Conservation (phyloP, 257 asterid species). For the Solanum neorickii region DNA sequence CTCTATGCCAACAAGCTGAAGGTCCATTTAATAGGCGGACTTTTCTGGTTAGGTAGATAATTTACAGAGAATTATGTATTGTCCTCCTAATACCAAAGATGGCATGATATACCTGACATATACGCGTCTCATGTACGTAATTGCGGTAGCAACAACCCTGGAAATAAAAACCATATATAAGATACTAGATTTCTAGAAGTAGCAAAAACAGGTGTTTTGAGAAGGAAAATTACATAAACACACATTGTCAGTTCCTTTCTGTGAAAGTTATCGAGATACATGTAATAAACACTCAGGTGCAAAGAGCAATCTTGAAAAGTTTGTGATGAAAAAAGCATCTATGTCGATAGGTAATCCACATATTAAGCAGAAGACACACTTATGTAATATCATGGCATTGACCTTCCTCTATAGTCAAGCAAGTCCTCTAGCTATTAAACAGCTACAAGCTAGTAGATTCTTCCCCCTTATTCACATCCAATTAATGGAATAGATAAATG, state of each 20-base stretch:
- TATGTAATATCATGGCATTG: not conserved
- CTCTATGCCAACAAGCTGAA: not conserved
- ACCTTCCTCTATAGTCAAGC: not conserved
- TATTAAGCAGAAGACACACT: not conserved
- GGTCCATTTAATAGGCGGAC: not conserved
- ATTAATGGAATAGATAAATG: not conserved
- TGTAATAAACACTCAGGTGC: not conserved
- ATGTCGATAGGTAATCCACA: not conserved
- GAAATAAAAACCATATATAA: slow-evolving; percentile 14
- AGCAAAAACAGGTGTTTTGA: not conserved
- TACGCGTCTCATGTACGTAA: slow-evolving; percentile 89
- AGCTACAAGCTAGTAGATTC: not conserved
- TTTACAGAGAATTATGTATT: not conserved
- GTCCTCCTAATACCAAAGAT: not conserved
- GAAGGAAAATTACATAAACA: not conserved
- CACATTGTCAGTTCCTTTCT: not conserved
- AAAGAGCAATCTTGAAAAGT: not conserved
- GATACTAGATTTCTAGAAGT: not conserved
- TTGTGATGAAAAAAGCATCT: not conserved
- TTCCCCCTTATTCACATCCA: not conserved
- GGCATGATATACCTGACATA: slow-evolving; percentile 45
- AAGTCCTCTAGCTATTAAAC: not conserved
- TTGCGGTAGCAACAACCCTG: slow-evolving; percentile 98
- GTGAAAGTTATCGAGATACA: not conserved
- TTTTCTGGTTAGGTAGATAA: not conserved